Conservation (phyloP, 2,329 filamentous ascomycete genomes). For the Nigrospora osmanthi region DNA sequence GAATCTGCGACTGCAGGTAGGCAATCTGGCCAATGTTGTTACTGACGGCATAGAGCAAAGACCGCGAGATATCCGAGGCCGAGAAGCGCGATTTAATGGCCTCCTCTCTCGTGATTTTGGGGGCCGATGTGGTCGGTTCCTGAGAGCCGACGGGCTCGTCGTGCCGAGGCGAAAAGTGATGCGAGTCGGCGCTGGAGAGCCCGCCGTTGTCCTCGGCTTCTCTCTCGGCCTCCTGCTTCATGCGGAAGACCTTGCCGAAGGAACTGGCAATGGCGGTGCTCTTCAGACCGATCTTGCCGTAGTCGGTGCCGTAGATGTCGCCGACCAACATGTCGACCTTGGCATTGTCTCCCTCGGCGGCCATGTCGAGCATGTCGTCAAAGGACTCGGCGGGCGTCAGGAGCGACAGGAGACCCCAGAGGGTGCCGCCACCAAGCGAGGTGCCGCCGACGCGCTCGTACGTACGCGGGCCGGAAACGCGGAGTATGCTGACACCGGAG, state of each 20-base stretch:
- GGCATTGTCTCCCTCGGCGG: slow-evolving; percentile 84
- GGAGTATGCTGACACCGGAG: slow-evolving; percentile 93
- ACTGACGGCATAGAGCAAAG: slow-evolving; percentile 86
- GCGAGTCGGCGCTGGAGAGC: slow-evolving; percentile 40
- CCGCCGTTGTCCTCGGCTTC: slow-evolving; percentile 67
- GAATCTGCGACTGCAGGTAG: slow-evolving; percentile 93
- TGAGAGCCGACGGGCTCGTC: neutral
- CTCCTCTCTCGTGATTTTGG: slow-evolving; percentile 11
- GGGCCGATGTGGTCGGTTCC: slow-evolving; percentile 7
- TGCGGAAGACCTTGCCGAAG: slow-evolving; percentile 93
- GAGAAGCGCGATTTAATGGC: slow-evolving; percentile 51
- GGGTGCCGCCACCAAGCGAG: slow-evolving; percentile 89
- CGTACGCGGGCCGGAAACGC: slow-evolving; percentile 81
- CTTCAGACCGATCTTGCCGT: slow-evolving; percentile 93
- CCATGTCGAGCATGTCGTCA: slow-evolving; percentile 92
- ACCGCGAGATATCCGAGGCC: slow-evolving; percentile 79
- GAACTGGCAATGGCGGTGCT: slow-evolving; percentile 92
- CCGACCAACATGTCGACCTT: slow-evolving; percentile 95
- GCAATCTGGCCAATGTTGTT: slow-evolving; percentile 99
- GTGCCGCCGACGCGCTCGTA: slow-evolving; percentile 92
- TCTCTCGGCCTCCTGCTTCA: slow-evolving; percentile 77
- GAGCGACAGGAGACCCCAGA: slow-evolving; percentile 89
- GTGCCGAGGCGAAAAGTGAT: slow-evolving; percentile 11
- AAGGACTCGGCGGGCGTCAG: slow-evolving; percentile 93
- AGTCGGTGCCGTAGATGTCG: slow-evolving; percentile 95